phyloP scores from a whole-genome alignment of 2,329 filamentous ascomycete species.

The Venturiaceae sp. region DNA sequence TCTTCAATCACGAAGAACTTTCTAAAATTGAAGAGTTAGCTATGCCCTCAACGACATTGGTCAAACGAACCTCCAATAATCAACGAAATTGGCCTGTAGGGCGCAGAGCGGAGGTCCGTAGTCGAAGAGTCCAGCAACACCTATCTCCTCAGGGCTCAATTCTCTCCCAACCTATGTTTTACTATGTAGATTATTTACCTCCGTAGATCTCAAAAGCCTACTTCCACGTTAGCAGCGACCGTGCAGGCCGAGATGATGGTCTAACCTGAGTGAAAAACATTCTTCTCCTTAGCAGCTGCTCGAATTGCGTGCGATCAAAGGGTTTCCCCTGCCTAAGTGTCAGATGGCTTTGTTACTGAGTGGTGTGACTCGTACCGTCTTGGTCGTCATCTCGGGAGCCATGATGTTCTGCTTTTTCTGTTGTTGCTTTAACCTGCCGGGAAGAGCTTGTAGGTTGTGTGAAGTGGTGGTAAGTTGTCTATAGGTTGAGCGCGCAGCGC shows the following conservation, averaged over 20 bases:
- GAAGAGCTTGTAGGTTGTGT: not conserved
- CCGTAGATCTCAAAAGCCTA: conserved; percentile 94
- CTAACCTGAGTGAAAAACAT: conserved; percentile 29
- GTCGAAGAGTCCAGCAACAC: conserved; percentile 66
- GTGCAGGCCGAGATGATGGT: too few species aligned
- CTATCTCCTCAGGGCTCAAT: too few species aligned
- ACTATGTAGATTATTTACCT: too few species aligned
- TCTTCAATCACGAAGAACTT: conserved; percentile 91
- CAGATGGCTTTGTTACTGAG: not conserved
- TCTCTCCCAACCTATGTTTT: too few species aligned
- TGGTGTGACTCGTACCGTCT: conserved; percentile 35
- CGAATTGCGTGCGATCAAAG: conserved; percentile 73
- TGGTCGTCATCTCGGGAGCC: conserved; percentile 44
- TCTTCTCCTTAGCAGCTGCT: conserved; percentile 77
- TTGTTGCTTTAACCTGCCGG: not conserved
- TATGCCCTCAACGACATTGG: too few species aligned
- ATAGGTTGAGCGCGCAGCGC: not conserved
- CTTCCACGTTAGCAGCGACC: too few species aligned
- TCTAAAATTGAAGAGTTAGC: too few species aligned
- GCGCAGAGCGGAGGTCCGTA: conserved; percentile 85
- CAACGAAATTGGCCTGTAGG: conserved; percentile 79
- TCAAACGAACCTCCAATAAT: conserved; percentile 79
- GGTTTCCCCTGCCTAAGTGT: conserved; percentile 57
- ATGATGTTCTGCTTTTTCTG: not conserved
- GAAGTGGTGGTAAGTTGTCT: not conserved